Evolutionary conservation across 257 asterid genomes (phyloP), one percentile per base, ranked within the genome.

Genomic region (Solanum tarapatanum): DNA sequence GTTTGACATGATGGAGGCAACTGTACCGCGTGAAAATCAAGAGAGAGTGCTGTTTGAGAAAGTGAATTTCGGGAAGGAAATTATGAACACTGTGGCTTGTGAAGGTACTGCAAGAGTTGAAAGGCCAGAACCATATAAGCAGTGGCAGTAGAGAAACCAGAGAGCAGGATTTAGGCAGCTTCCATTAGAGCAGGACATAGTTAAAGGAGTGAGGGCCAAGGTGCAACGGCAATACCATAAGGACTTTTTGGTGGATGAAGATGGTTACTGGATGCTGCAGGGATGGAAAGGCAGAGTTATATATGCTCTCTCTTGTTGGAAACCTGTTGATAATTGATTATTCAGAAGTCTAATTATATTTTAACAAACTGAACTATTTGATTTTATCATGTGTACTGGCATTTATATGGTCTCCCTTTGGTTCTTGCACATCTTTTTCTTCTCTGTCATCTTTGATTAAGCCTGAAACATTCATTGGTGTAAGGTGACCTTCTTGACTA

Each of bases 261-360:
- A 90, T 48, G 14, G 86, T 23, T 68, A 89, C 37, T 90, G 91
- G 90, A 90, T 91, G 84, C 86, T 91, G 17, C 93, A 91, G 62
- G 90, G 93, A 28, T 91, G 92, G 92, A 91, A 90, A 11, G 91
- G 92, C 24, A 30, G 91, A 76, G 89, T 91, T 62, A 33, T 90
- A 6, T 89, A 87, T 80, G 92, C 93, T 24, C 84, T 90, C 5
- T 89, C 93, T 2, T 91, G 92, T 86, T 90, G 93, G 90, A 86
- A 66, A 76, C 89, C 92, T 77, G 75, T 23, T 21, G 86, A 83
- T 35, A 58, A 58, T 26, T 75, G 83, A 37, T 35, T 30, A 21
- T 23, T 76, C 12, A 12, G 58, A 37, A 76, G 83, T 75, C 58
- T 2, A 75, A 75, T 23, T 11, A 76, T 11, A 37, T 37, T 37